A percentile compares a stretch with the other conserved stretches of the same genome.
phyloP scores from a whole-genome alignment of 1,284 basidiomycete species.

The Salmacisia buchloeana region DNA sequence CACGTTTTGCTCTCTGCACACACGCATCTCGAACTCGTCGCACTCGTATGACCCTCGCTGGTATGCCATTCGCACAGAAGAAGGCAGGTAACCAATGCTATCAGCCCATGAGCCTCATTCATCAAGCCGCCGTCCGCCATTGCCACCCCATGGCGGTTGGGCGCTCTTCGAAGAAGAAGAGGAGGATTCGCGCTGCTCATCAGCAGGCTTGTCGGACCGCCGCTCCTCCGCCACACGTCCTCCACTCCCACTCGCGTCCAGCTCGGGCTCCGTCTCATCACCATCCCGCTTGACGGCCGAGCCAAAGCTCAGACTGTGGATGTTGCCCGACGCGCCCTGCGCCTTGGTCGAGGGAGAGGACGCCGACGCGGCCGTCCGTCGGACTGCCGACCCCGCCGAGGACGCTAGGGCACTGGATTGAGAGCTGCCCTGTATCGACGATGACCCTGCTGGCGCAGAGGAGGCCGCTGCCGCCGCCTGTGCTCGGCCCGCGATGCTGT shows the following conservation, averaged over 20 bases:
- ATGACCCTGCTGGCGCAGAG: not conserved
- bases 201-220: slow-evolving; percentile 1
- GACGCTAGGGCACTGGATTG: not conserved
- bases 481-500: slow-evolving; percentile 2
- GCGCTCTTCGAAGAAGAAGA: not conserved
- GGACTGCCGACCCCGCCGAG: not conserved
- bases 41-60: no score
- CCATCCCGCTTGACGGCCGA: not conserved
- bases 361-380: not conserved
- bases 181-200: not conserved
- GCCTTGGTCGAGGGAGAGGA: not conserved
- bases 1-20: no score
- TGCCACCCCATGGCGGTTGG: not conserved
- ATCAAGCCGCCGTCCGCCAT: not conserved
- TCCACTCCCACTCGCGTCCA: slow-evolving; percentile 29
- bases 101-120: no score
- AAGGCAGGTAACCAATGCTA: no score
- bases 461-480: not conserved
- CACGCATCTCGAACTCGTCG: no score
- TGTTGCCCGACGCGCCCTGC: not conserved
- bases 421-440: not conserved
- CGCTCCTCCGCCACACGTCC: slow-evolving; percentile 29
- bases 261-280: slow-evolving; percentile 13
- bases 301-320: not conserved
- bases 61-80: no score